phyloP scores from a whole-genome alignment of 192 early-diverging fungal genomes.

The Coemansia sp. region DNA sequence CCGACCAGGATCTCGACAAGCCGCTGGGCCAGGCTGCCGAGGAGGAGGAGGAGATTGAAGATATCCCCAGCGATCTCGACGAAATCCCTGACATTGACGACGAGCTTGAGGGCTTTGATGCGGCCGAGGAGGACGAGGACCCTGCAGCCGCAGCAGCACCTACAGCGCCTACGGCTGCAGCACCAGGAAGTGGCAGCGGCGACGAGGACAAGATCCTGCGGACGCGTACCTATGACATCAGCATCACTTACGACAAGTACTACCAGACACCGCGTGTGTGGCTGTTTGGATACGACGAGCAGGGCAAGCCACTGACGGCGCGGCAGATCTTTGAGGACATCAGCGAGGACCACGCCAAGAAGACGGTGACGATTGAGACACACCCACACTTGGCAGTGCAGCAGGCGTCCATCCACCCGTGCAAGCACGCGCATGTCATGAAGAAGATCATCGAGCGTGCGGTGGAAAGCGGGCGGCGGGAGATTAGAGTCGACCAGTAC shows the following conservation, averaged over 20 bases:
- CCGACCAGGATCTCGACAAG: slow-evolving; percentile 52
- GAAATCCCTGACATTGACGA: slow-evolving; percentile 94
- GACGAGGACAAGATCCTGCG: slow-evolving; percentile 80
- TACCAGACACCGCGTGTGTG: slow-evolving; percentile 98
- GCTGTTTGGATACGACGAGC: slow-evolving; percentile 97
- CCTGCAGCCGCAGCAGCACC: slow-evolving; percentile 46
- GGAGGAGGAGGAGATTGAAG: slow-evolving; percentile 62
- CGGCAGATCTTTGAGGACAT: slow-evolving; percentile 98
- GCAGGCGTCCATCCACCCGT: slow-evolving; percentile 96
- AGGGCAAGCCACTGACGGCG: slow-evolving; percentile 76
- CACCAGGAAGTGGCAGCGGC: slow-evolving; percentile 4
- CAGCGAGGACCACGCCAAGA: slow-evolving; percentile 97
- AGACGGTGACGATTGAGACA: slow-evolving; percentile 97
- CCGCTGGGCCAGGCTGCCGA: slow-evolving; percentile 49
- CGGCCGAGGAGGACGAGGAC: slow-evolving; percentile 77
- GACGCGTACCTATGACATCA: slow-evolving; percentile 96
- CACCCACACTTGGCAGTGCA: slow-evolving; percentile 91
- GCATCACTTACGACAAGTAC: slow-evolving; percentile 99
- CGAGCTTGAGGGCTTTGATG: slow-evolving; percentile 63
- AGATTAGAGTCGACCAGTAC: slow-evolving; percentile 93
- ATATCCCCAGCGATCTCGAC: slow-evolving; percentile 81
- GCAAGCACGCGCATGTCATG: slow-evolving; percentile 98
- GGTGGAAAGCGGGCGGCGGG: slow-evolving; percentile 60
- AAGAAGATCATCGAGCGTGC: slow-evolving; percentile 87
- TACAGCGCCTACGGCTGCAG: slow-evolving; percentile 1